A percentile compares a stretch with the other conserved stretches of the same genome.
phyloP scores from a whole-genome alignment of 2,329 filamentous ascomycete species.

The Orbilia quercus region DNA sequence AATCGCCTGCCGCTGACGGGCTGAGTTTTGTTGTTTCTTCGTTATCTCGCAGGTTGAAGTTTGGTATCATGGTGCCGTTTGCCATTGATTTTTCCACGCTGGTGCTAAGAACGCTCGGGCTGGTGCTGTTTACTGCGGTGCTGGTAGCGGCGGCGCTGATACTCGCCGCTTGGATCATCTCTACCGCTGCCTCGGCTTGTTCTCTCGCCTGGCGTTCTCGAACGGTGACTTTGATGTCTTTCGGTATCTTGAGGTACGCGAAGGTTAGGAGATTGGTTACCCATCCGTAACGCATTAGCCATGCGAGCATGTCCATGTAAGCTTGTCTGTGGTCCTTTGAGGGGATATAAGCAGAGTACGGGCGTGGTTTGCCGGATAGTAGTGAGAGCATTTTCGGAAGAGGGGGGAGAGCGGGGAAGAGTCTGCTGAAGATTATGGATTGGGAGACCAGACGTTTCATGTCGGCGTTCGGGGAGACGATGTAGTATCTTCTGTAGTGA shows the following conservation, averaged over 20 bases:
- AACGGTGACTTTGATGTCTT: constrained; percentile 82
- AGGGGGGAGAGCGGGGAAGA: constrained; percentile 84
- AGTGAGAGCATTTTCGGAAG: constrained; percentile 88
- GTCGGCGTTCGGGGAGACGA: constrained; percentile 90
- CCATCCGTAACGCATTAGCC: constrained; percentile 92
- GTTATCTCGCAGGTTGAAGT: constrained; percentile 8
- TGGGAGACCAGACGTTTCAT: constrained; percentile 72
- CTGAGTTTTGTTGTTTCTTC: constrained; percentile 15
- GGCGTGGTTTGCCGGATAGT: constrained; percentile 81
- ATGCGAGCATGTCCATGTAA: constrained; percentile 91
- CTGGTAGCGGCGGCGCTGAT: constrained; percentile 60
- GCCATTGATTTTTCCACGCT: constrained; percentile 56
- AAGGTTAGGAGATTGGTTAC: constrained; percentile 93
- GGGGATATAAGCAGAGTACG: constrained; percentile 85
- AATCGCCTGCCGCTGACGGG: constrained; percentile 29
- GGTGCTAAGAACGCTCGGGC: constrained; percentile 35
- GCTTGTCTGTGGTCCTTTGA: constrained; percentile 85
- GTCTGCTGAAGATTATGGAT: constrained; percentile 77
- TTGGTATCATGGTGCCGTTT: constrained; percentile 53
- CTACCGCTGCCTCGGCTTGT: constrained; percentile 58
- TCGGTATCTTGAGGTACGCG: constrained; percentile 81
- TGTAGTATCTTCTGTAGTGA: constrained; percentile 88
- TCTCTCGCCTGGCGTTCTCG: constrained; percentile 60
- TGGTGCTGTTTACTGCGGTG: constrained; percentile 50
- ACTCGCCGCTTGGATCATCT: constrained; percentile 40